phyloP scores from a whole-genome alignment of 441 rosid genomes.

The Isatis lusitanica region DNA sequence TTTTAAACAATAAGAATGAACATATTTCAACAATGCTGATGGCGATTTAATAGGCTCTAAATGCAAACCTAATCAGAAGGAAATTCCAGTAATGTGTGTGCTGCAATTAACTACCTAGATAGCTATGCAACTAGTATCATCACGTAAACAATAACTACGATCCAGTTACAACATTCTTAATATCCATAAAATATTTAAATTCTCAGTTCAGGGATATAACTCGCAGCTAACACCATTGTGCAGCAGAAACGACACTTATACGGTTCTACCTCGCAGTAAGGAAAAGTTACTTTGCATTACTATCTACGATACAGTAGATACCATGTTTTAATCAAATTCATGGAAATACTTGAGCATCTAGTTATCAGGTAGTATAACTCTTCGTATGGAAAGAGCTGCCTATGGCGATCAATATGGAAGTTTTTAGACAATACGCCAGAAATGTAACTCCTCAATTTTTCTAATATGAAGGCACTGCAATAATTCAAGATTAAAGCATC shows the following conservation, averaged over 20 bases:
- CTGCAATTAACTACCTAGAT: not conserved
- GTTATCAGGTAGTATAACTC: constrained; percentile 5
- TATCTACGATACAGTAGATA: not conserved
- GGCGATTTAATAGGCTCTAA: not conserved
- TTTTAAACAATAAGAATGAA: not conserved
- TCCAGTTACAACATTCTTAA: not conserved
- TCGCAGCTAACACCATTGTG: not conserved
- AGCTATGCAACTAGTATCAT: not conserved
- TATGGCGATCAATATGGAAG: not conserved
- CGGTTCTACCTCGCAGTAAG: not conserved
- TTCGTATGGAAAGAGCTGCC: not conserved
- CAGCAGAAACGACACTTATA: not conserved
- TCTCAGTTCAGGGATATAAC: not conserved
- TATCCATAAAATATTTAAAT: too few relatives aligned
- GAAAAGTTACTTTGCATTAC: not conserved
- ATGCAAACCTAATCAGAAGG: not conserved
- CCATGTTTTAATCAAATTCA: not conserved
- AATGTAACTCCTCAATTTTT: not conserved
- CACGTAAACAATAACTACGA: not conserved
- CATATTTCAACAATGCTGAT: not conserved
- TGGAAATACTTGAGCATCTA: not conserved
- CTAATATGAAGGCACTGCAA: not conserved
- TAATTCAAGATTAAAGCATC: not conserved
- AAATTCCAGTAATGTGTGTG: not conserved
- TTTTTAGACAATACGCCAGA: not conserved